Conservation (phyloP, 2,329 filamentous ascomycete species). For the Myriosclerotinia scirpicola region DNA sequence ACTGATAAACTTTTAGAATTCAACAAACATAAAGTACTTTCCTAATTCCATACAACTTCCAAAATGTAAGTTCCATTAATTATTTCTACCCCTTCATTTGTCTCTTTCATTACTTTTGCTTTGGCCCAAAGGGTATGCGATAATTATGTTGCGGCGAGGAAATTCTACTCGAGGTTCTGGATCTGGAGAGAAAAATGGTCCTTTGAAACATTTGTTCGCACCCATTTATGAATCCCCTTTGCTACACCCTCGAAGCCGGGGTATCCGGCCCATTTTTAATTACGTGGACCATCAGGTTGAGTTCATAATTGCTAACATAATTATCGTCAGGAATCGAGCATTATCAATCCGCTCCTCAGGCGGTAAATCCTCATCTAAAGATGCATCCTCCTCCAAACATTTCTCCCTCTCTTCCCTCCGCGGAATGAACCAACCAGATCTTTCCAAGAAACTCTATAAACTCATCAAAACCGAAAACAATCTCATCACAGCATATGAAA, state of each 20-base stretch:
- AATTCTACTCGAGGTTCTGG: constrained; percentile 17
- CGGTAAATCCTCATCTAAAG: constrained; percentile 40
- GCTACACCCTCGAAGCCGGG: neutral
- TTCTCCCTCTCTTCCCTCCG: constrained; percentile 88
- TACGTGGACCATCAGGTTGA: neutral
- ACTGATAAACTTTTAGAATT: constrained; percentile 3
- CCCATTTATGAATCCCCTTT: neutral
- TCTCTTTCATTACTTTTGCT: neutral
- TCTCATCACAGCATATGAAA: constrained; percentile 79
- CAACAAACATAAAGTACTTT: constrained; percentile 5
- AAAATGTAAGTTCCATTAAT: constrained; percentile 17
- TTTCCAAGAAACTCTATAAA: constrained; percentile 83
- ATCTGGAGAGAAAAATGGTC: constrained; percentile 17
- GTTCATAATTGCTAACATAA: constrained; percentile 9
- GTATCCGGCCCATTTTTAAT: constrained; percentile 6
- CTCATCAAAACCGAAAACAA: constrained; percentile 95
- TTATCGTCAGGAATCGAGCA: constrained; percentile 62
- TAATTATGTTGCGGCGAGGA: constrained; percentile 11
- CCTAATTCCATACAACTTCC: neutral
- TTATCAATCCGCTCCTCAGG: constrained; percentile 66
- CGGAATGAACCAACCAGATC: constrained; percentile 79
- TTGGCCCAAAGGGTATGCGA: neutral
- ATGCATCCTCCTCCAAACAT: constrained; percentile 51
- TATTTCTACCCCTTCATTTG: neutral
- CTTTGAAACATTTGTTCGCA: constrained; percentile 21